Percentiles rank a stretch among this genome's conserved stretches.
Evolutionary conservation across 208 protist species (phyloP).

Genomic region (Trypanosoma lewisi): DNA sequence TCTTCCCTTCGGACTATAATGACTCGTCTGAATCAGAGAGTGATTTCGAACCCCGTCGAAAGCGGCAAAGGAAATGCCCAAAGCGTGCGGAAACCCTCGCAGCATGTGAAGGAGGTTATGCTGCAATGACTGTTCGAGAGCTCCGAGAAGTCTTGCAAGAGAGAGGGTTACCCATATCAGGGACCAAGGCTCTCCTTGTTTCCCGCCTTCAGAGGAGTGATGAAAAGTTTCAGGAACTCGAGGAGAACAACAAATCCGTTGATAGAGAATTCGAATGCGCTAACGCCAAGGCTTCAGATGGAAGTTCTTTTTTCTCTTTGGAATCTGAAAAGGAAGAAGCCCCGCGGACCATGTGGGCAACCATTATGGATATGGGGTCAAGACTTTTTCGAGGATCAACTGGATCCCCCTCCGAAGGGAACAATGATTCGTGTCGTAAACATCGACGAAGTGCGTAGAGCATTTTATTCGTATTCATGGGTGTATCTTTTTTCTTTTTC

Average conservation of each 20-base stretch:
- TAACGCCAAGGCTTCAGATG: background rate
- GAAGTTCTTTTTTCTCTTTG: constrained; percentile 9
- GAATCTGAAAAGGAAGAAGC: constrained; percentile 5
- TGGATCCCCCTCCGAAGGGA: constrained; percentile 1
- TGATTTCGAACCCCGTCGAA: constrained; percentile 10
- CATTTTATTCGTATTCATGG: background rate
- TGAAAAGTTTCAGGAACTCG: background rate
- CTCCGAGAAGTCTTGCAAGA: constrained; percentile 36
- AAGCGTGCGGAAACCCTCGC: background rate
- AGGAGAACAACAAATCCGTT: background rate
- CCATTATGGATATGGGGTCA: constrained; percentile 24
- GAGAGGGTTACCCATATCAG: constrained; percentile 38
- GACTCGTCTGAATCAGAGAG: constrained; percentile 22
- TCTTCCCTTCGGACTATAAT: background rate
- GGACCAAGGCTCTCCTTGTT: constrained; percentile 51
- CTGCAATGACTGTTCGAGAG: constrained; percentile 16
- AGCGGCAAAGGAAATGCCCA: background rate
- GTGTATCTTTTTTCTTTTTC: constrained; percentile 6
- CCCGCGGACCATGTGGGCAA: constrained; percentile 10
- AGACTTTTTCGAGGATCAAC: constrained; percentile 21
- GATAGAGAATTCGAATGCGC: background rate
- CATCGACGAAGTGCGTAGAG: constrained; percentile 35
- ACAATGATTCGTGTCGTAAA: constrained; percentile 16
- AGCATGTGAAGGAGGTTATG: background rate
- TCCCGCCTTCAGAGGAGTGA: constrained; percentile 34